Percentiles rank a stretch among this genome's conserved stretches.
Conservation (phyloP, 192 early-diverging fungal genomes). For the Coemansia sp. region DNA sequence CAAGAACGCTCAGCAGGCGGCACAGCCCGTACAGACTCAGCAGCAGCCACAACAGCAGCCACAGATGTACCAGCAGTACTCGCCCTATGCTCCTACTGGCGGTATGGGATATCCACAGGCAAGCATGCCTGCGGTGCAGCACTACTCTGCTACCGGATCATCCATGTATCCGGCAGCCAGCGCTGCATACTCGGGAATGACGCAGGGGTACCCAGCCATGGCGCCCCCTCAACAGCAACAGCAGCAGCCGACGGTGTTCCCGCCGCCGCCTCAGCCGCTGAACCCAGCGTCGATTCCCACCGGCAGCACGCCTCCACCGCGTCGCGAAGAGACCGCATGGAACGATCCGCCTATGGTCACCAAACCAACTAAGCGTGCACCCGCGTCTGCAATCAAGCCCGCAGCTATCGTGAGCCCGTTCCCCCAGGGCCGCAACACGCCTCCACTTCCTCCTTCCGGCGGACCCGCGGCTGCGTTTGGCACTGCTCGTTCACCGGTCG, state of each 20-base stretch:
- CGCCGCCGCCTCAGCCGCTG: constrained; percentile 48
- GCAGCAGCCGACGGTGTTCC: constrained; percentile 25
- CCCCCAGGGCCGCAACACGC: constrained; percentile 39
- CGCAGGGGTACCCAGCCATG: constrained; percentile 18
- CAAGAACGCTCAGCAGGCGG: constrained; percentile 10
- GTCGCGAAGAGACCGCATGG: constrained; percentile 33
- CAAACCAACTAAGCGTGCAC: constrained; percentile 32
- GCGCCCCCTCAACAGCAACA: constrained; percentile 1
- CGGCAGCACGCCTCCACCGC: constrained; percentile 38
- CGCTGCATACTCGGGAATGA: constrained; percentile 21
- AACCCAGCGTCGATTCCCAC: constrained; percentile 43
- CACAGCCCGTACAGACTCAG: constrained; percentile 12
- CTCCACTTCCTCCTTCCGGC: constrained; percentile 32
- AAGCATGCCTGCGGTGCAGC: constrained; percentile 37
- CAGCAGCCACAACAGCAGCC: constrained; percentile 27
- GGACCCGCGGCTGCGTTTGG: constrained; percentile 17
- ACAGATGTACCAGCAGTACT: constrained; percentile 15
- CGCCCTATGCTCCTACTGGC: background rate
- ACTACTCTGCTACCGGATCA: constrained; percentile 13
- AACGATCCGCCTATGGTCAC: constrained; percentile 41
- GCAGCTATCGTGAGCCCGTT: constrained; percentile 42
- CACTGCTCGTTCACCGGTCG: constrained; percentile 18
- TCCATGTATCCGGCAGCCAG: constrained; percentile 13
- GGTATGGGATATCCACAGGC: background rate
- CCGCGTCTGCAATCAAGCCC: constrained; percentile 13